Percentiles rank a stretch among this genome's conserved stretches.
These are phyloP conservation scores for Aciculosporium take DNA, from an alignment of 2,329 filamentous ascomycete species.

Conservation along the genomic window DNA sequence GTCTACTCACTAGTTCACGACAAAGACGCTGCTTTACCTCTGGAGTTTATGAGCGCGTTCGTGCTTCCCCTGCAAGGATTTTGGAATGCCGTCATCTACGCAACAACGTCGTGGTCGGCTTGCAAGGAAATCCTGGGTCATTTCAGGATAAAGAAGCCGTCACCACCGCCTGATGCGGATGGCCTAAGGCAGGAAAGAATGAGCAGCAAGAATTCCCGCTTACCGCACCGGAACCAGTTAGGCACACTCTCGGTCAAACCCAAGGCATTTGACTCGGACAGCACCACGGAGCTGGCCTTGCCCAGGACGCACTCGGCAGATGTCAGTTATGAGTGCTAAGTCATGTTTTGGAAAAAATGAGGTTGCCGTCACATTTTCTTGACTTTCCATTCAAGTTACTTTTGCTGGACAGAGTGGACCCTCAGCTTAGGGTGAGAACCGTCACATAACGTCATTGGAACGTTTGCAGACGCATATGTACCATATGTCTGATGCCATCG, in stretches of 20 bases:
- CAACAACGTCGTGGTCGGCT: constrained; percentile 52
- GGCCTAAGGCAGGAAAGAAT: constrained; percentile 9
- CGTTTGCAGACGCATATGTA: too few relatives aligned
- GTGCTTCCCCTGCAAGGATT: constrained; percentile 73
- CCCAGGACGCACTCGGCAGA: constrained; percentile 24
- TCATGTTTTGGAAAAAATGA: background rate
- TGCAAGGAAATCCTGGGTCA: constrained; percentile 35
- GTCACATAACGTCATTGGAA: too few relatives aligned
- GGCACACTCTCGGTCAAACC: constrained; percentile 16
- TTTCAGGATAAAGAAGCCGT: constrained; percentile 15
- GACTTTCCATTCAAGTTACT: too few relatives aligned
- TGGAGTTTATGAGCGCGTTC: constrained; percentile 57
- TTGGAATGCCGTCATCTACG: constrained; percentile 72
- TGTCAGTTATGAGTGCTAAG: constrained; percentile 5
- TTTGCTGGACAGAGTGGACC: too few relatives aligned
- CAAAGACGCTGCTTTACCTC: constrained; percentile 34
- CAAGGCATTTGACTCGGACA: constrained; percentile 32
- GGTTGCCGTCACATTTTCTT: background rate
- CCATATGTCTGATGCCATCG: too few relatives aligned
- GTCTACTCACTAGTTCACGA: constrained; percentile 53
- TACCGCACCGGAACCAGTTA: constrained; percentile 13
- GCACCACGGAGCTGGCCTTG: constrained; percentile 34
- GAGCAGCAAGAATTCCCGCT: background rate
- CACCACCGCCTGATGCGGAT: constrained; percentile 21
- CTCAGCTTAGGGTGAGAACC: too few relatives aligned